phyloP scores from a whole-genome alignment of 495 filamentous ascomycete species.

The Platismatia glauca region DNA sequence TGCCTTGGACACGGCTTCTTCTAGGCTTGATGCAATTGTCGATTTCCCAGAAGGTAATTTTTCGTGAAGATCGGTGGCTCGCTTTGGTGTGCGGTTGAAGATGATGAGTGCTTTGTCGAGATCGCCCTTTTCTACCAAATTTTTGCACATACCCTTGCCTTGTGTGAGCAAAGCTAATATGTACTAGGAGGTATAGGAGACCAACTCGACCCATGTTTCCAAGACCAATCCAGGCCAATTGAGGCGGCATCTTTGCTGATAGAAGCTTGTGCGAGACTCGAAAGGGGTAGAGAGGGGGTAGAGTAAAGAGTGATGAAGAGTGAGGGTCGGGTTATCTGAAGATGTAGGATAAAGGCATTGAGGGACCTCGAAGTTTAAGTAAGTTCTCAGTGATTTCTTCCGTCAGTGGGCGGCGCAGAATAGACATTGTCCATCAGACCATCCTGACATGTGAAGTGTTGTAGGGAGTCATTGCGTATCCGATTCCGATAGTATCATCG shows the following conservation, averaged over 20 bases:
- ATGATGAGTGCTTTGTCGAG: conserved; percentile 61
- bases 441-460: too few species aligned
- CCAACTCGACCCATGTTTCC: conserved; percentile 86
- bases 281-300: neutral
- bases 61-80: conserved; percentile 46
- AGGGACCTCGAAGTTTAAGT: neutral
- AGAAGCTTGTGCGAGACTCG: neutral
- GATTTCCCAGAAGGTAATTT: conserved; percentile 49
- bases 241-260: conserved; percentile 45
- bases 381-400: neutral
- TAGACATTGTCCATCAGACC: too few species aligned
- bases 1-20: conserved; percentile 55
- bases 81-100: conserved; percentile 66
- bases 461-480: too few species aligned
- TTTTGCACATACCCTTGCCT: conserved; percentile 72
- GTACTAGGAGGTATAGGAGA: conserved; percentile 12
- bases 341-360: neutral
- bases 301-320: neutral
- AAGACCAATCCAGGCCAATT: conserved; percentile 73
- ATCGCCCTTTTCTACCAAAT: conserved; percentile 67
- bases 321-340: neutral
- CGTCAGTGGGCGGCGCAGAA: too few species aligned
- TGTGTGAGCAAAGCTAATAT: conserved; percentile 5
- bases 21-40: conserved; percentile 49
- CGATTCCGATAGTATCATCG: too few species aligned